These are phyloP conservation scores for Ascochyta rabiei DNA, from an alignment of 2,329 filamentous ascomycete species.

Conservation along the genomic window DNA sequence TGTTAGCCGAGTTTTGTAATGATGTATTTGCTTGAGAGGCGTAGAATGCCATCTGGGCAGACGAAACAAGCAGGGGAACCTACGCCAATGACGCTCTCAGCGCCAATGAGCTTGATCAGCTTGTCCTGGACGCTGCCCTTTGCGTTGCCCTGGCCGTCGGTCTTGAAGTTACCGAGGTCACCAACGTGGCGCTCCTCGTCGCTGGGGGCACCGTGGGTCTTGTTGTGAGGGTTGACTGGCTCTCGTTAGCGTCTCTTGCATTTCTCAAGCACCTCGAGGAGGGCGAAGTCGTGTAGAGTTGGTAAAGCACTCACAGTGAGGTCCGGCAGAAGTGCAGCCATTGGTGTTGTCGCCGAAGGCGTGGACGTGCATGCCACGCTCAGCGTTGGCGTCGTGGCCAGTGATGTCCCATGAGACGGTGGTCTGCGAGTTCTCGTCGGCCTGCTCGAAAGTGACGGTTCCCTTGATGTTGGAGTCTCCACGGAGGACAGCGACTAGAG, in stretches of 20 bases:
- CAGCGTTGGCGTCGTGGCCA: conserved; percentile 90
- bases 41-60: no score
- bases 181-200: conserved; percentile 92
- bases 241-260: conserved; percentile 10
- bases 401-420: conserved; percentile 90
- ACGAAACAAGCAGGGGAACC: conserved; percentile 21
- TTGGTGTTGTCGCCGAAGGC: conserved; percentile 99
- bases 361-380: conserved; percentile 98
- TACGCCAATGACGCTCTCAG: conserved; percentile 93
- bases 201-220: conserved; percentile 85
- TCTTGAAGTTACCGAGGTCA: conserved; percentile 97
- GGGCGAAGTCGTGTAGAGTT: no score
- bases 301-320: conserved; percentile 76
- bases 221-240: conserved; percentile 91
- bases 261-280: no score
- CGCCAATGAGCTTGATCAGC: conserved; percentile 92
- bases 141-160: conserved; percentile 88
- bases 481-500: conserved; percentile 88
- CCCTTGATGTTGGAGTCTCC: conserved; percentile 96
- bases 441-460: conserved; percentile 94
- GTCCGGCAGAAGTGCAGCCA: conserved; percentile 96
- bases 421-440: conserved; percentile 78
- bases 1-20: conserved; percentile 16
- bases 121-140: conserved; percentile 81
- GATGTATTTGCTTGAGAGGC: no score